Evolutionary conservation across 2,329 filamentous ascomycete species (phyloP), one percentile per base, ranked within the genome.

Genomic region (Massarina eburnea): DNA sequence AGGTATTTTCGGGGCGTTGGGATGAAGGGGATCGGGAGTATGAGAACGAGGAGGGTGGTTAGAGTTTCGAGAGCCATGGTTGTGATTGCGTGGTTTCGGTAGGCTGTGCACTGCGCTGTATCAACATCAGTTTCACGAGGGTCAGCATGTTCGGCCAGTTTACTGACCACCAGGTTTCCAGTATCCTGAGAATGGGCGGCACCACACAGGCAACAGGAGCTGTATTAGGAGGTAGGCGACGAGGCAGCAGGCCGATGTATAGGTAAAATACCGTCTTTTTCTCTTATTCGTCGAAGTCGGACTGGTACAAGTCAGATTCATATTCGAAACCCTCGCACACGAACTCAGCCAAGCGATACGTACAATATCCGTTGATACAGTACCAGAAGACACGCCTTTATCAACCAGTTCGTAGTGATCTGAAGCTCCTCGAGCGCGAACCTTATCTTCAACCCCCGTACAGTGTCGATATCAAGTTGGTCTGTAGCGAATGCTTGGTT

Each of bases 361-460:
- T 54, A 66, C 62, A 62, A 62, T 17, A 66, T 65, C 9, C 62
- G 54, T 45, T 52, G 55, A 39, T 64, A 63, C 8, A 66, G 37
- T 3, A 66, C 46, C 19, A 66, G 26, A 4, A 66, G 47, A 26
- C 61, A 65, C 10, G 54, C 55, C 39, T 65, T 64, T 10, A 65
- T 57, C 1, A 63, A 46, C 61, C 60, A 66, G 19, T 41, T 45
- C 9, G 54, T 60, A 7, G 59, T 32, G 12, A 64, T 49, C 10
- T 62, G 61, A 20, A 62, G 49, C 35, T 61, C 58, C 37, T 66
- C 62, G 4, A 65, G 51, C 3, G 56, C 46, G 27, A 60, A 61
- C 24, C 51, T 48, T 39, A 57, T 53, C 44, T 56, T 62, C 4
- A 49, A 41, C 12, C 24, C 8, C 22, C 18, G 20, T 27, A 35